These are phyloP conservation scores for Colletotrichum sp. DNA, from an alignment of 2,329 filamentous ascomycete genomes.

Conservation along the genomic window DNA sequence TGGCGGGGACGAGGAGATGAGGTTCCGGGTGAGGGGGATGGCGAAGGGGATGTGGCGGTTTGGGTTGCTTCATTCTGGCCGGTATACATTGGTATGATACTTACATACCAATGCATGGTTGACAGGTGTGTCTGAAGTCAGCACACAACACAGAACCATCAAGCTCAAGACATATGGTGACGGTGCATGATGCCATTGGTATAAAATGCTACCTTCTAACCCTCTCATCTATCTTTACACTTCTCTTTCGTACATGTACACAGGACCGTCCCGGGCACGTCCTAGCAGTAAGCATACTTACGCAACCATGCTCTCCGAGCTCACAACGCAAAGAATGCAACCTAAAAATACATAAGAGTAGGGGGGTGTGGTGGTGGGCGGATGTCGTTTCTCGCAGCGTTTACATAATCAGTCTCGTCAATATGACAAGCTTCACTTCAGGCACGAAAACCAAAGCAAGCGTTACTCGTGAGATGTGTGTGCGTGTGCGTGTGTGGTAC, in stretches of 20 bases:
- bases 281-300: neutral
- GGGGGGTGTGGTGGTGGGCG: neutral
- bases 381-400: neutral
- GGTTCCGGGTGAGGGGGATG: neutral
- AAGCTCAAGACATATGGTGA: neutral
- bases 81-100: neutral
- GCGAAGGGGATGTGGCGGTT: neutral
- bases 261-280: neutral
- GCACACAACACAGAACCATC: fast-evolving
- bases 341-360: neutral
- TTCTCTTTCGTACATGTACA: neutral
- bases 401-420: neutral
- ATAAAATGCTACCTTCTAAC: neutral
- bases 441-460: neutral
- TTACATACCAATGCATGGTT: fast-evolving
- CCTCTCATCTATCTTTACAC: neutral
- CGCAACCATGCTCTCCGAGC: neutral
- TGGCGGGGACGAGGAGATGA: neutral
- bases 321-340: neutral
- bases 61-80: neutral
- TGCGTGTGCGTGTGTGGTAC: neutral
- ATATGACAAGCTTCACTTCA: neutral
- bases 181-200: neutral
- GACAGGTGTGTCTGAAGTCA: fast-evolving
- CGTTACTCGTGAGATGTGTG: slow-evolving; percentile 9